Evolutionary conservation across 331 rosid genomes (phyloP), one percentile per base, ranked within the genome.

Genomic region (Phaseolus coccineus): DNA sequence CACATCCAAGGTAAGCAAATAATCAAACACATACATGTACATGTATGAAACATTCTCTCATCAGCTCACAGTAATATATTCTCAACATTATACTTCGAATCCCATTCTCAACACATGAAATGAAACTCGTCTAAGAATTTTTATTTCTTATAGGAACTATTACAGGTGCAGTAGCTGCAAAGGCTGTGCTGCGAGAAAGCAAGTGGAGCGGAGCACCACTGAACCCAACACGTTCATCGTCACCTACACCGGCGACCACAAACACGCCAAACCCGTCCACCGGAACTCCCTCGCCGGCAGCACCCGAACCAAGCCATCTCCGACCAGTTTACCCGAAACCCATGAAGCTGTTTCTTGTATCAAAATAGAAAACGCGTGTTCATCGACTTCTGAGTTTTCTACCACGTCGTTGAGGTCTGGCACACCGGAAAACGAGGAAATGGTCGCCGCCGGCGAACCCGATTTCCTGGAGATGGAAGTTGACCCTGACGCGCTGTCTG

Each of bases 151-250:
- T 3, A 71, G 98, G 84, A 91, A 91, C 80, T 93, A 93, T 14
- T 93, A 93, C 83, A 87, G 95, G 50, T 93, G 98, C 81, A 91
- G 94, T 76, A 90, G 90, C 85, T 77, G 86, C 24, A 93, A 91
- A 69, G 98, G 93, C 7, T 91, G 97, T 55, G 52, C 64, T 0
- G 97, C 98, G 1, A 81, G 97, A 3, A 93, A 91, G 48, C 95
- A 88, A 82, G 98, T 93, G 4, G 98, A 93, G 66, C 82, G 89
- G 15, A 91, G 92, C 87, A 71, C 53, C 14, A 40, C 53, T n/a
- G 93, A 93, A 14, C 89, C 92, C 1, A 64, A 66, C 19, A 68
- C 57, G 69, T 93, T 87, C 71, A 55, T 84, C 30, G 76, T 93
- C 7, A 90, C 98, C 0, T 93, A 88, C 90, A 70, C 93, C 57